A percentile compares a stretch with the other conserved stretches of the same genome.
Evolutionary conservation across 257 asterid species (phyloP).

Genomic region (Lycium barbarum): DNA sequence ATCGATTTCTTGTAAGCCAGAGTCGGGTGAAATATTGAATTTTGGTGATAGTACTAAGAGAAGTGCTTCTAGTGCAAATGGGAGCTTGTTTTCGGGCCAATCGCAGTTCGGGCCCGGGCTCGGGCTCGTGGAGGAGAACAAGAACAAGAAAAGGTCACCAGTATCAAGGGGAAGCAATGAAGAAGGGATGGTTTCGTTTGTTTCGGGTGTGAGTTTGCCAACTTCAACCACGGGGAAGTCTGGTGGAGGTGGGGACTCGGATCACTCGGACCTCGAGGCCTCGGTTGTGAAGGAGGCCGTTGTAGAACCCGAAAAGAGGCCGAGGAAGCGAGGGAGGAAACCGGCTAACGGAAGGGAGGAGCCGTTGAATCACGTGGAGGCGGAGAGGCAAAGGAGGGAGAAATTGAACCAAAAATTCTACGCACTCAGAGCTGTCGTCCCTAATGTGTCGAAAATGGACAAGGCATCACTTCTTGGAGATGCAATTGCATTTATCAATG

Average conservation of each 20-base stretch:
- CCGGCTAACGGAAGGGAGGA: slow-evolving; percentile 93
- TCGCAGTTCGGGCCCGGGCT: slow-evolving; percentile 27
- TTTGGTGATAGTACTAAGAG: slow-evolving; percentile 56
- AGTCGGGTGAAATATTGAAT: slow-evolving; percentile 62
- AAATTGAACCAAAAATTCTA: slow-evolving; percentile 83
- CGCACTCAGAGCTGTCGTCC: slow-evolving; percentile 85
- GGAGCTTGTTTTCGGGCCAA: slow-evolving; percentile 50
- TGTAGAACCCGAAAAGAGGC: slow-evolving; percentile 72
- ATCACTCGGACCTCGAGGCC: slow-evolving; percentile 83
- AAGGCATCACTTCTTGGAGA: slow-evolving; percentile 92
- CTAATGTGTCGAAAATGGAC: slow-evolving; percentile 90
- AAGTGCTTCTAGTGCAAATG: slow-evolving; percentile 38
- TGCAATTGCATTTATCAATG: slow-evolving; percentile 78
- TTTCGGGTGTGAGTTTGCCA: slow-evolving; percentile 65
- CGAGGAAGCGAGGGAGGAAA: slow-evolving; percentile 79
- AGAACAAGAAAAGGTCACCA: slow-evolving; percentile 59
- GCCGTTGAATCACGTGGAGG: slow-evolving; percentile 92
- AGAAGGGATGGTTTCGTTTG: slow-evolving; percentile 80
- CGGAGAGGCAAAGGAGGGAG: slow-evolving; percentile 95
- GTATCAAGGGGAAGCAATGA: slow-evolving; percentile 61
- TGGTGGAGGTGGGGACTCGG: slow-evolving; percentile 56
- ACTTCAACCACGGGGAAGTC: slow-evolving; percentile 56
- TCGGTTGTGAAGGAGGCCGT: slow-evolving; percentile 76
- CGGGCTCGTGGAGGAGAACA: slow-evolving; percentile 30
- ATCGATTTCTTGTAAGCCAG: slow-evolving; percentile 52